phyloP scores from a whole-genome alignment of 192 early-diverging fungal genomes.

The Dimargaris verticillata region DNA sequence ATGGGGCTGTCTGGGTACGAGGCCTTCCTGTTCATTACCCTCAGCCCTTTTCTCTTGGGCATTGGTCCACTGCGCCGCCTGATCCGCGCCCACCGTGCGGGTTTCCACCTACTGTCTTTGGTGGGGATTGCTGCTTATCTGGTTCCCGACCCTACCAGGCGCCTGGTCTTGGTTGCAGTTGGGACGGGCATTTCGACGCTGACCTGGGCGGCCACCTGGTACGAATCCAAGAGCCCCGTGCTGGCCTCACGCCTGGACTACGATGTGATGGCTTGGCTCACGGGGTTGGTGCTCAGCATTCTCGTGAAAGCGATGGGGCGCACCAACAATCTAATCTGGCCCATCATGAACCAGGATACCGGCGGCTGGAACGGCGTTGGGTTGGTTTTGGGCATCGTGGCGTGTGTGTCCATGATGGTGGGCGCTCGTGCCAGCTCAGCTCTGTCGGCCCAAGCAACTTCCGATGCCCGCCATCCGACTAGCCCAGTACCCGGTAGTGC shows the following conservation, averaged over 20 bases:
- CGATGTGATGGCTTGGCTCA: conserved; percentile 41
- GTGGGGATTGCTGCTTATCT: conserved; percentile 45
- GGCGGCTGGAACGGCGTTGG: conserved; percentile 56
- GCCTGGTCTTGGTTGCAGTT: conserved; percentile 37
- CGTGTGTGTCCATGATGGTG: conserved; percentile 35
- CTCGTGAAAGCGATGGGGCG: conserved; percentile 58
- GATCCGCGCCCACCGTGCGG: conserved; percentile 32
- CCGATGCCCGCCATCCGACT: conserved; percentile 12
- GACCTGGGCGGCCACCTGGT: conserved; percentile 37
- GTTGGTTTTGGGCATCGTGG: conserved; percentile 39
- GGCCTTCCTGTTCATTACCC: conserved; percentile 44
- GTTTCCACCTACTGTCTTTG: conserved; percentile 38
- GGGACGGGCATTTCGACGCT: conserved; percentile 40
- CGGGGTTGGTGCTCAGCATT: conserved; percentile 49
- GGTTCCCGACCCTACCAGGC: conserved; percentile 32
- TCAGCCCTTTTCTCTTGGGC: conserved; percentile 38
- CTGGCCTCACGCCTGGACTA: conserved; percentile 40
- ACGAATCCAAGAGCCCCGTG: conserved; percentile 29
- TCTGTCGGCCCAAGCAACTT: conserved; percentile 7
- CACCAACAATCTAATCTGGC: conserved; percentile 68
- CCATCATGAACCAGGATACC: conserved; percentile 56
- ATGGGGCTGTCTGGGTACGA: conserved; percentile 76
- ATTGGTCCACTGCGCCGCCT: conserved; percentile 32
- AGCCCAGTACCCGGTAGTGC: not conserved
- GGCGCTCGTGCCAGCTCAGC: conserved; percentile 17